Conservation (phyloP, 2,329 filamentous ascomycete genomes). For the Neonectria neomacrospora region DNA sequence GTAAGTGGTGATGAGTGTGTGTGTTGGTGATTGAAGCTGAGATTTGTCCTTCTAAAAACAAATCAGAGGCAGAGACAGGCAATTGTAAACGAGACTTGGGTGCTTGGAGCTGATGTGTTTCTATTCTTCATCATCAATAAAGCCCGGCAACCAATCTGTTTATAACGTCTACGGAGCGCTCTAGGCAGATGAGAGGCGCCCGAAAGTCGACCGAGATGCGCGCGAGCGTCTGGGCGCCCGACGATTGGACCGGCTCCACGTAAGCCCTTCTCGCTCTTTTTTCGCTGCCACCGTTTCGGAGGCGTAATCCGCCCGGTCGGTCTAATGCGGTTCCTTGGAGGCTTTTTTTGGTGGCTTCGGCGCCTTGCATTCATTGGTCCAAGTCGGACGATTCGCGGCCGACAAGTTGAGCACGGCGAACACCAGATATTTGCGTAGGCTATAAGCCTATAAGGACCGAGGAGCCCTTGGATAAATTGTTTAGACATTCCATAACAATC, state of each 20-base stretch:
- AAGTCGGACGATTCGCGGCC: neutral
- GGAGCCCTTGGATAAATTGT: neutral
- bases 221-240: neutral
- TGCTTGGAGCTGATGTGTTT: neutral
- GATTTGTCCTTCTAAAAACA: neutral
- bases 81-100: neutral
- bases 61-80: neutral
- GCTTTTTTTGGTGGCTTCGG: neutral
- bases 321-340: neutral
- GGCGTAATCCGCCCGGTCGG: neutral
- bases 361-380: neutral
- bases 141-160: neutral
- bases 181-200: neutral
- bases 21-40: neutral
- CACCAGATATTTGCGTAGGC: neutral
- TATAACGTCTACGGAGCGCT: slow-evolving; percentile 1
- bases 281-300: slow-evolving; percentile 6
- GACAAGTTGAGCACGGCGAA: neutral
- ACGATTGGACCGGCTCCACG: neutral
- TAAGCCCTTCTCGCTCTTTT: slow-evolving; percentile 18
- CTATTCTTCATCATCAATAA: neutral
- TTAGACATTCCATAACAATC: neutral
- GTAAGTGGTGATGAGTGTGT: neutral
- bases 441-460: neutral
- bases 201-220: slow-evolving; percentile 30